A percentile compares a stretch with the other conserved stretches of the same genome.
Conservation (phyloP, 495 filamentous ascomycete species). For the Achaetomiella virescens region DNA sequence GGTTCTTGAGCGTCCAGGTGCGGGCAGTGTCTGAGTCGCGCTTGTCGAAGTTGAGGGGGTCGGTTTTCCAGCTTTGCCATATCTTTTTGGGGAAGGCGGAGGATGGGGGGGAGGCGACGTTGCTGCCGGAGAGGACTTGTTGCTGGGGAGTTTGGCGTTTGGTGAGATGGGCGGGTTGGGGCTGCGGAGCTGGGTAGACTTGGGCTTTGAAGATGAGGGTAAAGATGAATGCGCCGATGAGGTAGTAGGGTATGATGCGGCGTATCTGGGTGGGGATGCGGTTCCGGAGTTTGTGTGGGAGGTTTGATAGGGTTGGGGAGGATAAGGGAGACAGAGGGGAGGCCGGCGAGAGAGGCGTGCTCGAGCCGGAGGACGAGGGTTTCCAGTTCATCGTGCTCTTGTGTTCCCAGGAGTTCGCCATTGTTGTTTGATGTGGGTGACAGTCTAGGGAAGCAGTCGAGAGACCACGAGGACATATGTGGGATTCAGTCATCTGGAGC, state of each 20-base stretch:
- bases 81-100: slow-evolving; percentile 34
- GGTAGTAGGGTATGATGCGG: slow-evolving; percentile 23
- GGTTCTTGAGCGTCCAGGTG: slow-evolving; percentile 54
- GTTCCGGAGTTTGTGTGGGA: slow-evolving; percentile 25
- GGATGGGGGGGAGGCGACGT: background rate
- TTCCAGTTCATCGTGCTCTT: slow-evolving; percentile 11
- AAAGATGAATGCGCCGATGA: slow-evolving; percentile 23
- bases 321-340: slow-evolving; percentile 21
- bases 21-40: slow-evolving; percentile 44
- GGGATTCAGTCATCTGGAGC: background rate
- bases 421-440: background rate
- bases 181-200: slow-evolving; percentile 14
- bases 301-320: slow-evolving; percentile 2
- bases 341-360: slow-evolving; percentile 21
- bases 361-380: slow-evolving; percentile 10
- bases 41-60: slow-evolving; percentile 47
- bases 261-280: slow-evolving; percentile 29
- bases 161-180: background rate
- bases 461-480: background rate
- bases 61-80: slow-evolving; percentile 61
- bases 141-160: slow-evolving; percentile 4
- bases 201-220: slow-evolving; percentile 35
- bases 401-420: background rate
- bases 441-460: background rate
- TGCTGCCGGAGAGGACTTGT: background rate